Evolutionary conservation across 2,329 filamentous ascomycete species (phyloP), one percentile per base, ranked within the genome.

Genomic region (Rugonectria rugulosa): DNA sequence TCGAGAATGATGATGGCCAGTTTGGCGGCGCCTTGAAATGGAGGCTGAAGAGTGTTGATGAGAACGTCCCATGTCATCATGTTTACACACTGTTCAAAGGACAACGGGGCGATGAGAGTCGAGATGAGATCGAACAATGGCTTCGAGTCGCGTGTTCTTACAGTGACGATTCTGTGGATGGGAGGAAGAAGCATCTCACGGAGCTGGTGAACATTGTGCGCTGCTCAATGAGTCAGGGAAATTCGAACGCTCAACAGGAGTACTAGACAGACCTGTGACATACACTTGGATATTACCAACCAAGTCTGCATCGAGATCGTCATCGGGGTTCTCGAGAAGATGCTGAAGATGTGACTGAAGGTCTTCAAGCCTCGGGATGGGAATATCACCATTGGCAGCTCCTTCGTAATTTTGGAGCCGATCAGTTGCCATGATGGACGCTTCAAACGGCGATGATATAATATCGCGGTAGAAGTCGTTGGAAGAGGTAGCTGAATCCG

Each of bases 211-310:
- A 78, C 83, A 63, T 85, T 86, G 59, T 70, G 68, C 37, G 83
- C 83, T 84, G 37, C 47, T 2, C 2, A 12, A 14, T 9, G 20
- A n/a, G 1, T 1, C 14, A 42, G 40, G 59, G 15, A 31, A 12
- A 26, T 8, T 27, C 15, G 2, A 26, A 34, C 7, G 50, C 21
- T 17, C 23, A 7, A 24, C 9, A 8, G 26, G 3, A 29, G 6
- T 23, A 12, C 21, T 3, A 19, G 6, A 43, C 56, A 38, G 67
- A 81, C 83, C 80, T 36, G 77, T 86, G 14, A 88, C 73, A 65
- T 87, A 83, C 4, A 87, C 77, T 63, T 83, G 80, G 38, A 87
- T 79, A 64, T 84, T 73, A 64, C 87, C 85, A 55, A 88, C 81
- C 2, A 87, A 73, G 61, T 80, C 80, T 10, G 72, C 70, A 56